Percentiles rank a stretch among this genome's conserved stretches.
Evolutionary conservation across 768 basidiomycete species (phyloP).

Genomic region (Punctularia strigosozonata): DNA sequence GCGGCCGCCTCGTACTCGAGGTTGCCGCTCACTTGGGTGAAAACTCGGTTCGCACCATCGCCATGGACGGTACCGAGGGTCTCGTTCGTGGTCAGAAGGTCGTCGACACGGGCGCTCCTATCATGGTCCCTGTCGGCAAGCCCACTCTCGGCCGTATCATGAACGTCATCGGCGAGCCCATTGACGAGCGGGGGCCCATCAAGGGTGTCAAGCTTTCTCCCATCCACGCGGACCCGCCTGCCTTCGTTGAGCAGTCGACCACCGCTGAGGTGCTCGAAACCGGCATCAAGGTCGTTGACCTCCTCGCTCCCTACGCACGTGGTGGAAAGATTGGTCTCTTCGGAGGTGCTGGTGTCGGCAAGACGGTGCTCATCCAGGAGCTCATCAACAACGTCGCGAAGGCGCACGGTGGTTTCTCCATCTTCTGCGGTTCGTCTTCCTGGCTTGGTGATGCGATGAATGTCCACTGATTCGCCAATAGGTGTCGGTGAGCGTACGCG

Average conservation of each 20-base stretch:
- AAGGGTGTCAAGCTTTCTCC: conserved; percentile 85
- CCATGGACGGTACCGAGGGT: conserved; percentile 99
- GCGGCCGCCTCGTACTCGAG: conserved; percentile 97
- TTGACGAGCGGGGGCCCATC: conserved; percentile 99
- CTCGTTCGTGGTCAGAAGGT: conserved; percentile 98
- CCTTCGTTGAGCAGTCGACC: conserved; percentile 98
- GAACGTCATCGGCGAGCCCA: conserved; percentile 99
- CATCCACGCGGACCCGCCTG: conserved; percentile 95
- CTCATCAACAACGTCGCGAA: conserved; percentile 99
- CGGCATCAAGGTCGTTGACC: conserved; percentile 99
- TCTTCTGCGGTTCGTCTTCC: conserved; percentile 73
- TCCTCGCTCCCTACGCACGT: conserved; percentile 98
- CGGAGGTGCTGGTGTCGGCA: conserved; percentile 99
- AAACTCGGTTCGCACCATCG: conserved; percentile 98
- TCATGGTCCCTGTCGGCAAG: conserved; percentile 91
- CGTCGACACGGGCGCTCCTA: conserved; percentile 92
- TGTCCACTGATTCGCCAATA: conserved; percentile 15
- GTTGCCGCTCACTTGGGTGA: conserved; percentile 98
- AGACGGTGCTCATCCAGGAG: conserved; percentile 99
- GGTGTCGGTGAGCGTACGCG: conserved; percentile 99
- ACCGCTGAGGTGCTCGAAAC: conserved; percentile 98
- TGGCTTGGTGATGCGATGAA: conserved; percentile 1
- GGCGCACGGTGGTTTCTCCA: conserved; percentile 99
- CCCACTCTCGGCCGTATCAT: conserved; percentile 97
- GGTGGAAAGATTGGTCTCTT: conserved; percentile 99